phyloP scores from a whole-genome alignment of 352 stramenopile genomes.

The Thraustochytrium striatum region DNA sequence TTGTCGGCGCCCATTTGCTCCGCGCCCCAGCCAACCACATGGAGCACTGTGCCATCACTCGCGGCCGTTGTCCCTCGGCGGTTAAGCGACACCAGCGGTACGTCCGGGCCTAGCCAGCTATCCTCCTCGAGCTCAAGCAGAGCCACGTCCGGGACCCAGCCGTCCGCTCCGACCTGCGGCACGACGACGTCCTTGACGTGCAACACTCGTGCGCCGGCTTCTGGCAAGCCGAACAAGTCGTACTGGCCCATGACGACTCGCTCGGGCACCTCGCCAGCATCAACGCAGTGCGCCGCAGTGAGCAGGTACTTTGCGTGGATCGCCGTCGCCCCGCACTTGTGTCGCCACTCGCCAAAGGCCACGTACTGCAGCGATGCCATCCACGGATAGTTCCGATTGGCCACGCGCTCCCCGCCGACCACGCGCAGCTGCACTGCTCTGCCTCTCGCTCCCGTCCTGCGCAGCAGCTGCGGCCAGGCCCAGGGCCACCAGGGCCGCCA shows the following conservation, averaged over 20 bases:
- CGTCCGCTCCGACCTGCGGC: slow-evolving; percentile 60
- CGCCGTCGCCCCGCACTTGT: no score
- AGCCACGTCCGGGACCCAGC: slow-evolving; percentile 64
- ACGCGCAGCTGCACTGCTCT: no score
- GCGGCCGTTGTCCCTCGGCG: background rate
- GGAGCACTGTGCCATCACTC: slow-evolving; percentile 60
- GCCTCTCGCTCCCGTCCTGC: no score
- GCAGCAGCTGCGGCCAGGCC: no score
- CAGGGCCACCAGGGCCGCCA: no score
- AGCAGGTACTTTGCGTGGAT: no score
- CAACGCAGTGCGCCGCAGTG: slow-evolving; percentile 64
- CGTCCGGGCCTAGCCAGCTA: background rate
- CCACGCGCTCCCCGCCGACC: no score
- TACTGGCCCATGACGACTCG: slow-evolving; percentile 26
- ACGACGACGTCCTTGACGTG: slow-evolving; percentile 58
- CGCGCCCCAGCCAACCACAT: slow-evolving; percentile 58
- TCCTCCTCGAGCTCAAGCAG: slow-evolving; percentile 60
- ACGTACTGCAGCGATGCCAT: no score
- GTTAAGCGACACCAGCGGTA: background rate
- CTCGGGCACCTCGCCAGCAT: slow-evolving; percentile 48
- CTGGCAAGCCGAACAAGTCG: slow-evolving; percentile 52
- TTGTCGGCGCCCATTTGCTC: background rate
- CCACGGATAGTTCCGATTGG: no score
- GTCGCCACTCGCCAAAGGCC: no score
- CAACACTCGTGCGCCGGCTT: no score